These are phyloP conservation scores for Hypericum androsaemum DNA, from an alignment of 345 rosid species.

Conservation along the genomic window DNA sequence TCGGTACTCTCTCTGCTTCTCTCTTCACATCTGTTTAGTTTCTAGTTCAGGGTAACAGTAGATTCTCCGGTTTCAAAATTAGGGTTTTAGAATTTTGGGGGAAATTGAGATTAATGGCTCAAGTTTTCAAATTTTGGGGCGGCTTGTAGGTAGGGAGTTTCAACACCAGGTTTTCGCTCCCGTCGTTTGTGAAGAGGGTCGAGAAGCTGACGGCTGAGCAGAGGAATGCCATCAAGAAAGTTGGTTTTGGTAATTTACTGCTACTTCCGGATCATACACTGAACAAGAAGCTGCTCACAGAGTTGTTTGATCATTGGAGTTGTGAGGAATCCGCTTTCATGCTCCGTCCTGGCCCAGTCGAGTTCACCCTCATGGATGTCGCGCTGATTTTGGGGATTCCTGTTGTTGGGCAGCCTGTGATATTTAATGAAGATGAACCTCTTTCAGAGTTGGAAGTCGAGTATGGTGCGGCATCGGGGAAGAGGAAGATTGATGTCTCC, in stretches of 20 bases:
- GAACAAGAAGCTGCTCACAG: slow-evolving; percentile 29
- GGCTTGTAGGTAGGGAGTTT: slow-evolving; percentile 25
- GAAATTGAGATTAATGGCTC: not conserved
- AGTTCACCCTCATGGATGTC: slow-evolving; percentile 24
- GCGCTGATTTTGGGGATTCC: slow-evolving; percentile 31
- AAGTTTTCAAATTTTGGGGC: not conserved
- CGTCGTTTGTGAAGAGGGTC: slow-evolving; percentile 28
- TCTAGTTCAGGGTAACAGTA: too few relatives aligned
- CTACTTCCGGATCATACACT: slow-evolving; percentile 26
- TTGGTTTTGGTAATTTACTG: slow-evolving; percentile 31
- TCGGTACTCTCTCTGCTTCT: not conserved
- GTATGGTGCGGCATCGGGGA: slow-evolving; percentile 28
- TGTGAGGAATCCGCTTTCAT: slow-evolving; percentile 17
- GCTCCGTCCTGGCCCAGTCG: slow-evolving; percentile 17
- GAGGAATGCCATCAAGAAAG: slow-evolving; percentile 16
- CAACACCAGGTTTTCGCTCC: slow-evolving; percentile 32
- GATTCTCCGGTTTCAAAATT: not conserved
- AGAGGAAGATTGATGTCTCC: slow-evolving; percentile 28
- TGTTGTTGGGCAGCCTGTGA: slow-evolving; percentile 20
- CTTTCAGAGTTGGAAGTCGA: slow-evolving; percentile 29
- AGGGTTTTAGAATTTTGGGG: not conserved
- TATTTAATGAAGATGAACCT: slow-evolving; percentile 23
- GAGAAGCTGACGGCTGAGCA: slow-evolving; percentile 27
- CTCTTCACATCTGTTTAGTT: not conserved
- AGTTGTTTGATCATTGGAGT: slow-evolving; percentile 36